Conservation (phyloP, 2,329 filamentous ascomycete genomes). For the Phaeosphaeria sp. region DNA sequence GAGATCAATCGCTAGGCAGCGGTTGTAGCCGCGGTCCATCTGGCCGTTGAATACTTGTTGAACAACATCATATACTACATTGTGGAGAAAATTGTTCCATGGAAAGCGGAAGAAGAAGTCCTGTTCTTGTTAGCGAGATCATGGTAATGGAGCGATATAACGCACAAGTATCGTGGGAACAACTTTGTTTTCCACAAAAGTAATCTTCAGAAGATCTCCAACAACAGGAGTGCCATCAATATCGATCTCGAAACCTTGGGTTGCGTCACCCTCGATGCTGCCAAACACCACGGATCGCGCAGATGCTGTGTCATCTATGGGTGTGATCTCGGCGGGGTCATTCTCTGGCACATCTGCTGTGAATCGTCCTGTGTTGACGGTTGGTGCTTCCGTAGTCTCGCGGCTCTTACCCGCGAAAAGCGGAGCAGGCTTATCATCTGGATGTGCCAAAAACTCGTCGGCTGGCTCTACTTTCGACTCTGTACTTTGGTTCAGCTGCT, state of each 20-base stretch:
- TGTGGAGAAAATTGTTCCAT: conserved; percentile 99
- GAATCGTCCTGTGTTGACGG: conserved; percentile 38
- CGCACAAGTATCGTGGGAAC: conserved; percentile 94
- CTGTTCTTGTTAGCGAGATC: conserved; percentile 54
- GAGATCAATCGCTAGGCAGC: conserved; percentile 85
- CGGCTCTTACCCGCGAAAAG: conserved; percentile 60
- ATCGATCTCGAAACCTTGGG: conserved; percentile 62
- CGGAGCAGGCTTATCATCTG: conserved; percentile 73
- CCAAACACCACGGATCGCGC: conserved; percentile 45
- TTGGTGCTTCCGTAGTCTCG: conserved; percentile 36
- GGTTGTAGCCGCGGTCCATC: conserved; percentile 95
- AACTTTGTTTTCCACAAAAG: conserved; percentile 92
- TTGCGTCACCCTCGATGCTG: conserved; percentile 34
- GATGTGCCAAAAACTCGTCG: conserved; percentile 58
- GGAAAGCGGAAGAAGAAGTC: conserved; percentile 98
- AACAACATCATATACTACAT: conserved; percentile 98
- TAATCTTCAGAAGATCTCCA: conserved; percentile 92
- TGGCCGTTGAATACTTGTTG: conserved; percentile 99
- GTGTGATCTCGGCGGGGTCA: conserved; percentile 45
- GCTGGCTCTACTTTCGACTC: conserved; percentile 36
- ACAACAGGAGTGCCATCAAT: conserved; percentile 78
- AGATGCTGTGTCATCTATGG: conserved; percentile 45
- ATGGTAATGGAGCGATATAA: conserved; percentile 17
- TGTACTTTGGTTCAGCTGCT: conserved; percentile 47
- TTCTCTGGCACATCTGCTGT: conserved; percentile 32